Percentiles rank a stretch among this genome's conserved stretches.
Conservation (phyloP, 176 grass and related monocot genomes). For the Oryza punctata region DNA sequence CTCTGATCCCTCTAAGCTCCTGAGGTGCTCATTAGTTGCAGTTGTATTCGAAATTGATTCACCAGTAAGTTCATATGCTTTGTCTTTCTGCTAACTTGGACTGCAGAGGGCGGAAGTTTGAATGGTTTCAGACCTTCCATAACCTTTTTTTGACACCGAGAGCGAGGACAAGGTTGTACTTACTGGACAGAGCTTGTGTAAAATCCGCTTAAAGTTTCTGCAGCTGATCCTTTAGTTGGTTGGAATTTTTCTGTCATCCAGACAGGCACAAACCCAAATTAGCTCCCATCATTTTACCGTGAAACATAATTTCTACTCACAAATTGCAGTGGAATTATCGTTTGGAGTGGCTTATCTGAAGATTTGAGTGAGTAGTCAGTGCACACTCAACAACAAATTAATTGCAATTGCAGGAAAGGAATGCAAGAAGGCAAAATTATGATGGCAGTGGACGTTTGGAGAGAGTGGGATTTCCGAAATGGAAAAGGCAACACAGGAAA, state of each 20-base stretch:
- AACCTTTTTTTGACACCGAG: not conserved
- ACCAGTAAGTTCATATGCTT: slow-evolving; percentile 25
- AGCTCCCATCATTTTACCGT: not conserved
- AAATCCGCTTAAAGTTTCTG: slow-evolving; percentile 50
- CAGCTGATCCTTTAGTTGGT: slow-evolving; percentile 55
- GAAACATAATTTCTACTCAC: not conserved
- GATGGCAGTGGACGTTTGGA: too few species aligned
- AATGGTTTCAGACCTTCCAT: not conserved
- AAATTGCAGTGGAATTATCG: not conserved
- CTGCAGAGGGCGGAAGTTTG: slow-evolving; percentile 34
- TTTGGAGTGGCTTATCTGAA: not conserved
- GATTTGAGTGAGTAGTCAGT: too few species aligned
- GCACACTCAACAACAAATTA: not conserved
- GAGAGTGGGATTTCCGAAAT: not conserved
- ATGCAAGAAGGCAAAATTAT: not conserved
- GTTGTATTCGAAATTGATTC: slow-evolving; percentile 53
- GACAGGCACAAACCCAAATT: not conserved
- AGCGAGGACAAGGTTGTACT: not conserved
- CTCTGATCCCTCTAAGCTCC: slow-evolving; percentile 47
- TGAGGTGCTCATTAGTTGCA: slow-evolving; percentile 61
- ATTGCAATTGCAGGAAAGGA: too few species aligned
- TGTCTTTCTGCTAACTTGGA: slow-evolving; percentile 51
- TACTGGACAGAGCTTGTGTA: slow-evolving; percentile 49
- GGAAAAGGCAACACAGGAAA: not conserved
- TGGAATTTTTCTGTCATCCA: slow-evolving; percentile 38